These are phyloP conservation scores for Marasmius oreades DNA, from an alignment of 1,284 basidiomycete genomes.

Conservation along the genomic window DNA sequence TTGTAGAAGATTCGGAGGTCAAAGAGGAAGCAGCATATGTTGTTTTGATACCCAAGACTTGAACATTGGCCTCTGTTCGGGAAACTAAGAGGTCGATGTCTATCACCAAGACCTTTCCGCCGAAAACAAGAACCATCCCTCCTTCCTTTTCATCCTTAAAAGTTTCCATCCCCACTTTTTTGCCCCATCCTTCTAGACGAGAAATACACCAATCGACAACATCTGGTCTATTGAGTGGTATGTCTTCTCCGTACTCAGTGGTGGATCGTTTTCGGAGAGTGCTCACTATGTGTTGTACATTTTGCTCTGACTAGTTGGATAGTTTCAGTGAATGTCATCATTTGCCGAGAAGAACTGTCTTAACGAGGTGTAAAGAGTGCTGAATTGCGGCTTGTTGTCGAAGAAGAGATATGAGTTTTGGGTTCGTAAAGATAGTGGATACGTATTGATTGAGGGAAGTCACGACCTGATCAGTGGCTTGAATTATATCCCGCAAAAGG, in stretches of 20 bases:
- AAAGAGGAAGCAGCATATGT: conserved; percentile 58
- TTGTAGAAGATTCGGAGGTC: conserved; percentile 31
- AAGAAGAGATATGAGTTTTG: conserved; percentile 63
- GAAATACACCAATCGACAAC: conserved; percentile 54
- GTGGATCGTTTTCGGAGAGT: conserved; percentile 40
- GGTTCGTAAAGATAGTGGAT: conserved; percentile 47
- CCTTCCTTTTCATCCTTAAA: conserved; percentile 59
- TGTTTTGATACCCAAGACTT: conserved; percentile 58
- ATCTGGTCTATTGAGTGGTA: conserved; percentile 44
- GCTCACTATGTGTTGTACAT: conserved; percentile 41
- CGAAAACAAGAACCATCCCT: conserved; percentile 58
- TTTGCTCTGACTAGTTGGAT: conserved; percentile 45
- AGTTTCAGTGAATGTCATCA: conserved; percentile 16
- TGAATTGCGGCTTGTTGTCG: conserved; percentile 58
- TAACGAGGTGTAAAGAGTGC: conserved; percentile 46
- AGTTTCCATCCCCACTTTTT: conserved; percentile 63
- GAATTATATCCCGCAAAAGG: conserved; percentile 46
- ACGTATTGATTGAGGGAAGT: conserved; percentile 51
- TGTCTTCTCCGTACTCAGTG: conserved; percentile 56
- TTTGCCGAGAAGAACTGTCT: conserved; percentile 18
- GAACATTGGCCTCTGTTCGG: conserved; percentile 36
- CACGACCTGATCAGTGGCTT: conserved; percentile 47
- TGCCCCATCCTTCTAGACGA: conserved; percentile 57
- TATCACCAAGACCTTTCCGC: conserved; percentile 72
- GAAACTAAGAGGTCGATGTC: conserved; percentile 63